Conservation (phyloP, 768 basidiomycete species). For the Pleurotus citrinopileatus region DNA sequence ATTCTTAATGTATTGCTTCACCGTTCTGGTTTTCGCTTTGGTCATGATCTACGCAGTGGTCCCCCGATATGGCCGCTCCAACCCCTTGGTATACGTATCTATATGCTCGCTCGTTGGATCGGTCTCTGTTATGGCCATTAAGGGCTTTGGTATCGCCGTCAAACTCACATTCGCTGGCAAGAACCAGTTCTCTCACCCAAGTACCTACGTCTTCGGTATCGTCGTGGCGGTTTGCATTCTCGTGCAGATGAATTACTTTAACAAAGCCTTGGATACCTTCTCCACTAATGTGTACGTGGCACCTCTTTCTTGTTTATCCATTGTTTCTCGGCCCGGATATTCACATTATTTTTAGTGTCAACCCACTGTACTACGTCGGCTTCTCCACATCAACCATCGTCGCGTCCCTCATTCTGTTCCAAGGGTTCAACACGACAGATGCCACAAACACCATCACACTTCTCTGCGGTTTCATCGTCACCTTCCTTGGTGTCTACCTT, state of each 20-base stretch:
- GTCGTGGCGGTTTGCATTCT: constrained; percentile 83
- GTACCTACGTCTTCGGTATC: constrained; percentile 94
- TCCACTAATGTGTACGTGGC: constrained; percentile 91
- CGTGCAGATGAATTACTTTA: constrained; percentile 95
- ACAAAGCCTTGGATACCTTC: constrained; percentile 95
- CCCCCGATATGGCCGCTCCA: constrained; percentile 83
- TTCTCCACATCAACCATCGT: constrained; percentile 93
- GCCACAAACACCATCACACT: constrained; percentile 83
- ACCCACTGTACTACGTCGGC: constrained; percentile 97
- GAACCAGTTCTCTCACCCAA: constrained; percentile 92
- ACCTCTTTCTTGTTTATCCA: background rate
- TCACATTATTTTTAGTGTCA: constrained; percentile 86
- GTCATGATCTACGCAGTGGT: constrained; percentile 86
- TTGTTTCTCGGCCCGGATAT: background rate
- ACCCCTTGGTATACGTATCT: constrained; percentile 90
- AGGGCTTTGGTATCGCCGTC: constrained; percentile 95
- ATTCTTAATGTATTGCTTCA: constrained; percentile 88
- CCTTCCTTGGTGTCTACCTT: constrained; percentile 96
- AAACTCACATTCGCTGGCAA: constrained; percentile 91
- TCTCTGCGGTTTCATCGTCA: constrained; percentile 85
- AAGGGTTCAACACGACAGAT: constrained; percentile 91
- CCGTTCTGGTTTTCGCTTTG: constrained; percentile 75
- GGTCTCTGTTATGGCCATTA: constrained; percentile 98
- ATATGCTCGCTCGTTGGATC: constrained; percentile 97
- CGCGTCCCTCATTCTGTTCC: constrained; percentile 94